Conservation (phyloP, 805 yeast species). For the Nakazawaea peltata region DNA sequence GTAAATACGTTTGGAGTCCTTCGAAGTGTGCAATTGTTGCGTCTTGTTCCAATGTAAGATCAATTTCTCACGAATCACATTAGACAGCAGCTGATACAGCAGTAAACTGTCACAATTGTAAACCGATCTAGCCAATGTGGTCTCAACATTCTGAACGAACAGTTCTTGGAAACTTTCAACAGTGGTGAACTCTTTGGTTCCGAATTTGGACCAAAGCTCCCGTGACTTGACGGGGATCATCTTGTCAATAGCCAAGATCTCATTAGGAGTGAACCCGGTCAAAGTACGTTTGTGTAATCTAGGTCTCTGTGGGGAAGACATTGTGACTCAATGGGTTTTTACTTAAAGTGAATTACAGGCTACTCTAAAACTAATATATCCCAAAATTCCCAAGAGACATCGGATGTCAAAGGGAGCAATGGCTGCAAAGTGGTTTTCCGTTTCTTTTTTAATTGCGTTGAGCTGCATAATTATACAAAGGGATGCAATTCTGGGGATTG, state of each 20-base stretch:
- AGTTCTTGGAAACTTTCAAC: constrained; percentile 54
- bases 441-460: too few species aligned
- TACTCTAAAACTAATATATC: too few species aligned
- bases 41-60: constrained; percentile 89
- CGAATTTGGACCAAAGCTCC: constrained; percentile 67
- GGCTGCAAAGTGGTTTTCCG: too few species aligned
- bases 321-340: too few species aligned
- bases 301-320: constrained; percentile 7
- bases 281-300: constrained; percentile 59
- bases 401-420: too few species aligned
- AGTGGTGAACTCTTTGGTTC: constrained; percentile 40
- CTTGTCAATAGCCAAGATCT: constrained; percentile 75
- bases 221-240: constrained; percentile 74
- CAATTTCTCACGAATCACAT: constrained; percentile 69
- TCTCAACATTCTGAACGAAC: constrained; percentile 83
- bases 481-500: too few species aligned
- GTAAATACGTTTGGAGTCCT: constrained; percentile 80
- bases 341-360: too few species aligned
- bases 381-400: too few species aligned
- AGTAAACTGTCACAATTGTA: constrained; percentile 90
- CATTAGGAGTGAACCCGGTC: constrained; percentile 89
- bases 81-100: constrained; percentile 85
- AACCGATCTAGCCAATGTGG: constrained; percentile 83
- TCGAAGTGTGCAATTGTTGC: constrained; percentile 79
- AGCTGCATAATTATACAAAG: too few species aligned